phyloP scores from a whole-genome alignment of 129 eudicot genomes.

The Apium graveolens region DNA sequence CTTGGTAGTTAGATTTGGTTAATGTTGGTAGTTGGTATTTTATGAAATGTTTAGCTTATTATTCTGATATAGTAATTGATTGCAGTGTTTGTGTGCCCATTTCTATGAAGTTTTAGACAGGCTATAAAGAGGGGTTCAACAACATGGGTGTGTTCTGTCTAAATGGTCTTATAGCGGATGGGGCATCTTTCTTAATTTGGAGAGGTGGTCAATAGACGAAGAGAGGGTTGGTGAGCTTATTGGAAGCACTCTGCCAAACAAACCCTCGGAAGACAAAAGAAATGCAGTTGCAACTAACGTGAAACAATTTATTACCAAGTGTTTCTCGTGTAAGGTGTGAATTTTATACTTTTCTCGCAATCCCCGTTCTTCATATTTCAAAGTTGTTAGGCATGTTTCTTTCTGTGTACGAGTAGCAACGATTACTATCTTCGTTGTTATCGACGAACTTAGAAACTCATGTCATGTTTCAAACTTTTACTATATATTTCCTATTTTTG shows the following conservation, averaged over 20 bases:
- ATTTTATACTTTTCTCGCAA: background rate
- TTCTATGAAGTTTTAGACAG: background rate
- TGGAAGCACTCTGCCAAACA: slow-evolving; percentile 19
- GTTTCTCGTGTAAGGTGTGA: slow-evolving; percentile 20
- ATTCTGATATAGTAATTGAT: background rate
- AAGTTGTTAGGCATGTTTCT: background rate
- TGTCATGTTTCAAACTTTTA: background rate
- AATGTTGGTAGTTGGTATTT: background rate
- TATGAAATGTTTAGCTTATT: background rate
- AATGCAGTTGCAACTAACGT: slow-evolving; percentile 21
- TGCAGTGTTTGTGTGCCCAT: background rate
- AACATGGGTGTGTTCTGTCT: slow-evolving; percentile 19
- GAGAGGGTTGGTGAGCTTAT: slow-evolving; percentile 21
- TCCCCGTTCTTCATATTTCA: background rate
- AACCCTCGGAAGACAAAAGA: slow-evolving; percentile 20
- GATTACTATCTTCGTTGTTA: background rate
- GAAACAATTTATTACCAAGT: slow-evolving; percentile 17
- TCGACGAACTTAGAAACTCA: background rate
- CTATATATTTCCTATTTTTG: background rate
- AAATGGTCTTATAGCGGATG: slow-evolving; percentile 16
- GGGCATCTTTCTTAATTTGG: slow-evolving; percentile 9
- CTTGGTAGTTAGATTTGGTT: background rate
- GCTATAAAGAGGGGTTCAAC: background rate
- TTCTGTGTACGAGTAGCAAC: background rate
- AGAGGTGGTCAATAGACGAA: slow-evolving; percentile 22